Evolutionary conservation across 352 stramenopile species (phyloP).

Genomic region (Thalassiosira mediterranea): DNA sequence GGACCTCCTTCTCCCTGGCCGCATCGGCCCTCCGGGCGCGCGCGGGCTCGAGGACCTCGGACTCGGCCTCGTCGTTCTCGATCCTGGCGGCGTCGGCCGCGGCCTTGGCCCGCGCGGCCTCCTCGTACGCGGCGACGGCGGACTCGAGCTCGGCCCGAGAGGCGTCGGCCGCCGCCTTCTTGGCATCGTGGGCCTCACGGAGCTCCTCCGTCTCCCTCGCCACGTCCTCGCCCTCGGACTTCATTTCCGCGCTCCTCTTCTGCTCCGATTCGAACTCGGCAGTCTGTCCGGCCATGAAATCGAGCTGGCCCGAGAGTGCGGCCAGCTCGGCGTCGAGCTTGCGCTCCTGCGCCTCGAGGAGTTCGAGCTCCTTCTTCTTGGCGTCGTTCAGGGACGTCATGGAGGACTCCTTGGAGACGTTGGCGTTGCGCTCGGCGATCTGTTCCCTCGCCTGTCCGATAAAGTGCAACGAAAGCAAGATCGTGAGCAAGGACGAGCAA

Average conservation of each 20-base stretch:
- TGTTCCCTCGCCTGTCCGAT: constrained; percentile 30
- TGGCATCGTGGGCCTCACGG: constrained; percentile 9
- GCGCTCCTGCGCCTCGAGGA: constrained; percentile 32
- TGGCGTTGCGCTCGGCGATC: constrained; percentile 23
- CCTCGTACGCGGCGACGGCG: constrained; percentile 19
- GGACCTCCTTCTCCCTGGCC: constrained; percentile 46
- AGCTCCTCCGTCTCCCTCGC: constrained; percentile 18
- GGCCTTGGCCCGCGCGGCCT: constrained; percentile 1
- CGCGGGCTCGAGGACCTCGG: constrained; percentile 26
- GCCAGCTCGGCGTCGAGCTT: constrained; percentile 34
- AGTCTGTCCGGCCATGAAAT: constrained; percentile 35
- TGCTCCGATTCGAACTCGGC: constrained; percentile 32
- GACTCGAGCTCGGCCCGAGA: constrained; percentile 7
- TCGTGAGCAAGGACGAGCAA: constrained; percentile 10
- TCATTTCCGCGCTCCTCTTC: constrained; percentile 27
- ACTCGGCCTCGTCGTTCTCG: constrained; percentile 28
- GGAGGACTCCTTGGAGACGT: constrained; percentile 39
- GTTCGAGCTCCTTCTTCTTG: constrained; percentile 25
- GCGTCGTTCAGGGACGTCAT: constrained; percentile 18
- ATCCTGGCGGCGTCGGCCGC: constrained; percentile 20
- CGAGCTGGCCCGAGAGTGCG: constrained; percentile 39
- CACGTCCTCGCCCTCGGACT: constrained; percentile 23
- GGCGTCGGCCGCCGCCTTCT: constrained; percentile 5
- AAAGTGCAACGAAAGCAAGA: neutral
- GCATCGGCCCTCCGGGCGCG: constrained; percentile 24